Evolutionary conservation across 208 protist species (phyloP), one percentile per base, ranked within the genome.

Genomic region (Leptomonas seymouri): DNA sequence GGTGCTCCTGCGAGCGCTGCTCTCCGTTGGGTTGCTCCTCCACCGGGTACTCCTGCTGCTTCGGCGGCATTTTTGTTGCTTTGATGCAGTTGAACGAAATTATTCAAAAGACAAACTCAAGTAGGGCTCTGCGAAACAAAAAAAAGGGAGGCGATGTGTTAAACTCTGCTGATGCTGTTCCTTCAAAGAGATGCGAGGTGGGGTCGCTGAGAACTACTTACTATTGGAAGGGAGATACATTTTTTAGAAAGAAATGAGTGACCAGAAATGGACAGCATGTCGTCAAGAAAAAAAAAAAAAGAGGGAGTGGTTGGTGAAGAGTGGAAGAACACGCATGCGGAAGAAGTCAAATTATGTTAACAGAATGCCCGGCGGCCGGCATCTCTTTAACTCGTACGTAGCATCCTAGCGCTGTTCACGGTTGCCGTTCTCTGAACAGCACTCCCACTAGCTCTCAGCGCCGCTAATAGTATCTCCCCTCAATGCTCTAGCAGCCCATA

Each of bases 31-130:
- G 44, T 44, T 66, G 31, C 58, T 82, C 73, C 61, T 76, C 64
- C 55, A 50, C 55, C 54, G 63, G 74, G 67, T 78, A 72, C 41
- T 74, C 64, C 63, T 84, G 53, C 18, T 61, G 30, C 49, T 68
- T 53, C 58, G 14, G 20, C 54, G 45, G 45, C 57, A 53, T 65
- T 45, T 61, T 61, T 21, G n/a, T 59, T 56, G 14, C 20, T 21
- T 67, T 69, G 34, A 51, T 41, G 57, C 58, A 73, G 63, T 67
- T 59, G 9, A 23, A 56, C 36, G 21, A 45, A 59, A 45, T 2
- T 2, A 9, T 9, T 41, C 23, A 27, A 23, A 59, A 31, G 34
- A 45, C 54, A 41, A 53, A 7, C 41, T 12, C 27, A 41, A 46
- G 36, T 34, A 39, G 27, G 18, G 5, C 1, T 14, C 25, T 53